Evolutionary conservation across 345 rosid genomes (phyloP), one percentile per base, ranked within the genome.

Genomic region (Boechera retrofracta): DNA sequence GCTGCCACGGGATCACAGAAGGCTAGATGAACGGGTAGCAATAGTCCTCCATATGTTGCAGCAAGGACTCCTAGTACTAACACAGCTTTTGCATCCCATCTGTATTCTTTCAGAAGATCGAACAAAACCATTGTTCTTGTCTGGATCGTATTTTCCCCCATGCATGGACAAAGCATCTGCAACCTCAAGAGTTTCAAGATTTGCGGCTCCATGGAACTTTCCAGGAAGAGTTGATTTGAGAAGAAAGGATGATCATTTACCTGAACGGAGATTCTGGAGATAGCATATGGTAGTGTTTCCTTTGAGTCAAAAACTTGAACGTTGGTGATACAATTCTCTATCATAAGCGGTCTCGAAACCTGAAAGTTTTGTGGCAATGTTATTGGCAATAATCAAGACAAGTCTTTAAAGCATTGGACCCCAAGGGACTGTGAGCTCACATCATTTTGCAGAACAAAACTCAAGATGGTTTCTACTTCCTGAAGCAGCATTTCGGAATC

Each of bases 51-150:
- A 64, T 86, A 91, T 83, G 59, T 73, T 61, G 82, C 57, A 60
- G 89, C 86, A 72, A 91, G 84, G 74, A 89, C 91, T 72, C 94
- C 89, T 47, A 93, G 89, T 47, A 85, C 79, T 74, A 93, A 61
- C 51, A 56, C 90, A 70, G 87, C 48, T 83, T 93, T 91, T 12
- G 89, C 91, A 75, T 85, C 97, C 98, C 97, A 93, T 78, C 77
- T 78, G 65, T 87, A 87, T 29, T 71, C 84, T 54, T 83, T 82
- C 36, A 93, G 86, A 76, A 75, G 81, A 79, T 89, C 88, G 11
- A 93, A 86, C 79, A 86, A 21, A 60, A 18, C 35, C 87, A 91
- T 83, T 33, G 92, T 87, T 67, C 86, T 80, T 1, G 72, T 13
- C 16, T 84, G 90, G 51, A 82, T 70, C 66, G 88, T 79, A 18